These are phyloP conservation scores for Geosmithia morbida DNA, from an alignment of 2,329 filamentous ascomycete genomes.

Conservation along the genomic window DNA sequence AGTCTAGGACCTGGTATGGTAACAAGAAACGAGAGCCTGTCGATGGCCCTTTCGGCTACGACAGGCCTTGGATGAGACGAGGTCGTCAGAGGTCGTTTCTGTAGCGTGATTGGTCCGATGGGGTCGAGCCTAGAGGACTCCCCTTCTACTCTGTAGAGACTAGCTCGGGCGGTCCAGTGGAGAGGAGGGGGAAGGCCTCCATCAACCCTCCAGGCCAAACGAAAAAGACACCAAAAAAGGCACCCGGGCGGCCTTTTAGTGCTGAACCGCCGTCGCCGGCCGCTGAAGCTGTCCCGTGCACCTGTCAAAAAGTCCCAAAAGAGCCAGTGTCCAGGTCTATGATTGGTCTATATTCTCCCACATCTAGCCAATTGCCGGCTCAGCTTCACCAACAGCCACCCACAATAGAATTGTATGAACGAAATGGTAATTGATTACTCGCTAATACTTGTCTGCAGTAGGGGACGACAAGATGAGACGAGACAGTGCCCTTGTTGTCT, in stretches of 20 bases:
- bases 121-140: neutral
- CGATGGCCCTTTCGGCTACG: constrained; percentile 7
- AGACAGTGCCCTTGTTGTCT: too few species aligned
- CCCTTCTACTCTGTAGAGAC: neutral
- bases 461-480: too few species aligned
- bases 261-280: too few species aligned
- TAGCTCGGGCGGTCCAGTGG: neutral
- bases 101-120: constrained; percentile 9
- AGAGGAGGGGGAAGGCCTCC: too few species aligned
- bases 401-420: too few species aligned
- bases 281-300: neutral
- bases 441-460: too few species aligned
- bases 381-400: neutral
- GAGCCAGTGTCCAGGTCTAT: neutral
- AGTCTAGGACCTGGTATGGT: constrained; percentile 24
- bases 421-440: too few species aligned
- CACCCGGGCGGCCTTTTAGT: too few species aligned
- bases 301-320: neutral
- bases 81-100: constrained; percentile 8
- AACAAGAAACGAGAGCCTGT: constrained; percentile 15
- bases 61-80: constrained; percentile 5
- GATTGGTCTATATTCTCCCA: neutral
- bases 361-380: neutral
- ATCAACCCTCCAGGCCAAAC: too few species aligned
- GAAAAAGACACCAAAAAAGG: too few species aligned